Conservation (phyloP, 1,284 basidiomycete species). For the Malassezia nana region DNA sequence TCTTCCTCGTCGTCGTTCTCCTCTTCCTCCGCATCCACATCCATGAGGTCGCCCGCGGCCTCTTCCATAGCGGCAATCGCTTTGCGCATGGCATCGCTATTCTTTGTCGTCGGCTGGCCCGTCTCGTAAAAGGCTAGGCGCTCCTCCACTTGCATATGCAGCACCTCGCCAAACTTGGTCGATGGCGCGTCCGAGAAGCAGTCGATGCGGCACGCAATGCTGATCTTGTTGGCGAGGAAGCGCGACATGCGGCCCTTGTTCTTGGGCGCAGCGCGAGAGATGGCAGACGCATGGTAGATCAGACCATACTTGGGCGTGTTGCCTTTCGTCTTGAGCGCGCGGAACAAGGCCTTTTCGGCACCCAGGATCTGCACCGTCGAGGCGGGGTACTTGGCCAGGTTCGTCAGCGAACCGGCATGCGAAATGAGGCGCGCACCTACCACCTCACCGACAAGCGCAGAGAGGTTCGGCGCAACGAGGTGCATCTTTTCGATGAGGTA, state of each 20-base stretch:
- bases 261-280: constrained; percentile 85
- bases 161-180: constrained; percentile 85
- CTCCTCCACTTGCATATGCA: constrained; percentile 89
- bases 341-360: constrained; percentile 95
- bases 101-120: constrained; percentile 43
- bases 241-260: constrained; percentile 81
- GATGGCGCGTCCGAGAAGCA: constrained; percentile 81
- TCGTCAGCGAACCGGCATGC: constrained; percentile 93
- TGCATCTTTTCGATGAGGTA: constrained; percentile 98
- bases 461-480: constrained; percentile 79
- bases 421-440: constrained; percentile 91
- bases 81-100: constrained; percentile 59
- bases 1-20: constrained; percentile 54
- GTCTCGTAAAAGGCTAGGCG: constrained; percentile 82
- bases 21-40: constrained; percentile 58
- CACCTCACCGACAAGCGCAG: constrained; percentile 85
- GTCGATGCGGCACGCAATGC: constrained; percentile 93
- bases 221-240: constrained; percentile 89
- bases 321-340: constrained; percentile 95
- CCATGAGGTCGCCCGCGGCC: constrained; percentile 61
- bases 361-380: constrained; percentile 96
- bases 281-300: constrained; percentile 59
- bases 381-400: constrained; percentile 94
- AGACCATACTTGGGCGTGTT: constrained; percentile 80
- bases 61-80: constrained; percentile 69